Evolutionary conservation across 805 yeast species (phyloP).

Genomic region (Maudiozyma turicensis): DNA sequence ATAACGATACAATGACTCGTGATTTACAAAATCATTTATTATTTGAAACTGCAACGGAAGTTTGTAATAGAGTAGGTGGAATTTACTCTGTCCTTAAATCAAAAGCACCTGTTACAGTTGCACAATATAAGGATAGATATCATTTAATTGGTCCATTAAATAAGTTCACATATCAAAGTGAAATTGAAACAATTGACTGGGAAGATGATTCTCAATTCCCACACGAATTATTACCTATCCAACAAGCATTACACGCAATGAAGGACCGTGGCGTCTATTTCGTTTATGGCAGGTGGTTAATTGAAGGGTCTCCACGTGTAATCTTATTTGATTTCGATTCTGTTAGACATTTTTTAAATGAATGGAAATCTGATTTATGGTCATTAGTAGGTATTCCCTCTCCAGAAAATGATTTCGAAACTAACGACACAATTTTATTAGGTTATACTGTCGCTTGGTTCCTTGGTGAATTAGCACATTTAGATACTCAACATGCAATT

Average conservation of each 20-base stretch:
- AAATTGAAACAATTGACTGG: slow-evolving; percentile 67
- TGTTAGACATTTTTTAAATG: slow-evolving; percentile 60
- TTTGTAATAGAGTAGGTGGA: slow-evolving; percentile 96
- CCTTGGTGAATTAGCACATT: slow-evolving; percentile 81
- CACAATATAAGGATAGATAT: slow-evolving; percentile 83
- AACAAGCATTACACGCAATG: slow-evolving; percentile 63
- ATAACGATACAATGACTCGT: slow-evolving; percentile 46
- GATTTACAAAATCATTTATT: slow-evolving; percentile 80
- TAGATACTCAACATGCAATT: slow-evolving; percentile 79
- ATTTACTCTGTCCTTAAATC: slow-evolving; percentile 94
- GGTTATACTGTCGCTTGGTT: slow-evolving; percentile 97
- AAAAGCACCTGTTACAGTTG: slow-evolving; percentile 92
- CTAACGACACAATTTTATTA: slow-evolving; percentile 83
- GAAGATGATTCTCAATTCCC: slow-evolving; percentile 34
- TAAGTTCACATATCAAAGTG: slow-evolving; percentile 61
- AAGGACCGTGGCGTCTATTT: slow-evolving; percentile 67
- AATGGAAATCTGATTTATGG: slow-evolving; percentile 95
- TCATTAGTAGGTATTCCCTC: slow-evolving; percentile 84
- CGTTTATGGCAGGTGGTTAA: slow-evolving; percentile 91
- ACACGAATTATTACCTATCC: slow-evolving; percentile 21
- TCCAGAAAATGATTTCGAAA: slow-evolving; percentile 79
- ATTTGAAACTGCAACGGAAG: slow-evolving; percentile 94
- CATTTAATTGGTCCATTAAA: slow-evolving; percentile 81
- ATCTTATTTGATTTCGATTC: slow-evolving; percentile 77
- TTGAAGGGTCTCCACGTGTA: slow-evolving; percentile 95